Evolutionary conservation across 2,329 filamentous ascomycete genomes (phyloP).

Genomic region (Geosmithia putterillii): DNA sequence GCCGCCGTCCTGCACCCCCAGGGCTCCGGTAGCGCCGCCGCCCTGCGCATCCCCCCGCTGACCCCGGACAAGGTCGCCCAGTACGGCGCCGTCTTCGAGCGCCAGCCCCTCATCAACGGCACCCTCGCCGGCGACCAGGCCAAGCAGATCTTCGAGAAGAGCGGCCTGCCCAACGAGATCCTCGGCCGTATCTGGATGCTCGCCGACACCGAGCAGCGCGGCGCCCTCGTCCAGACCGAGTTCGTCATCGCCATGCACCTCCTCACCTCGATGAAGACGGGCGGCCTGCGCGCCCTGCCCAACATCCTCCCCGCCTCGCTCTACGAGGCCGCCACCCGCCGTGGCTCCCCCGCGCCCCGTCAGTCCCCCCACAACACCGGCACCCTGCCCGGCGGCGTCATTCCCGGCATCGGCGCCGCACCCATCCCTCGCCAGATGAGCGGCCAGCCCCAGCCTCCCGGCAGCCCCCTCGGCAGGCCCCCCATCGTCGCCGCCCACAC

Average conservation of each 20-base stretch:
- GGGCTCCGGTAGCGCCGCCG: constrained; percentile 54
- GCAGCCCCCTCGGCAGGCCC: constrained; percentile 42
- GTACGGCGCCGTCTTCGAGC: constrained; percentile 82
- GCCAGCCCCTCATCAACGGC: constrained; percentile 62
- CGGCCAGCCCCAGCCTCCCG: constrained; percentile 51
- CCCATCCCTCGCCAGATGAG: constrained; percentile 78
- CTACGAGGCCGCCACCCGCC: constrained; percentile 78
- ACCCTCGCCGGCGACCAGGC: constrained; percentile 75
- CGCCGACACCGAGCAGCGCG: constrained; percentile 85
- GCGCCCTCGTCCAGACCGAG: constrained; percentile 73
- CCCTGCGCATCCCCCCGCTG: constrained; percentile 66
- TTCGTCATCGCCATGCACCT: constrained; percentile 99
- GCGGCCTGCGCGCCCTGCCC: constrained; percentile 67
- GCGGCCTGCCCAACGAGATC: constrained; percentile 76
- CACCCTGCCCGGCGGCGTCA: constrained; percentile 22
- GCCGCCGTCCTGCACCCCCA: constrained; percentile 42
- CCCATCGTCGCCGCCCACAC: constrained; percentile 31
- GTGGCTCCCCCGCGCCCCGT: constrained; percentile 30
- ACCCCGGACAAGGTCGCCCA: constrained; percentile 81
- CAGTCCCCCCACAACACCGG: constrained; percentile 38
- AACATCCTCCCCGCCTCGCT: constrained; percentile 70
- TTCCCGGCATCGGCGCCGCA: constrained; percentile 9
- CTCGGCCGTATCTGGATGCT: constrained; percentile 95
- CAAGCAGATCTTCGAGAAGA: constrained; percentile 91
- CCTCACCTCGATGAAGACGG: constrained; percentile 80